Percentiles rank a stretch among this genome's conserved stretches.
These are phyloP conservation scores for Vanrija humicola DNA, from an alignment of 1,284 basidiomycete species.

Conservation along the genomic window DNA sequence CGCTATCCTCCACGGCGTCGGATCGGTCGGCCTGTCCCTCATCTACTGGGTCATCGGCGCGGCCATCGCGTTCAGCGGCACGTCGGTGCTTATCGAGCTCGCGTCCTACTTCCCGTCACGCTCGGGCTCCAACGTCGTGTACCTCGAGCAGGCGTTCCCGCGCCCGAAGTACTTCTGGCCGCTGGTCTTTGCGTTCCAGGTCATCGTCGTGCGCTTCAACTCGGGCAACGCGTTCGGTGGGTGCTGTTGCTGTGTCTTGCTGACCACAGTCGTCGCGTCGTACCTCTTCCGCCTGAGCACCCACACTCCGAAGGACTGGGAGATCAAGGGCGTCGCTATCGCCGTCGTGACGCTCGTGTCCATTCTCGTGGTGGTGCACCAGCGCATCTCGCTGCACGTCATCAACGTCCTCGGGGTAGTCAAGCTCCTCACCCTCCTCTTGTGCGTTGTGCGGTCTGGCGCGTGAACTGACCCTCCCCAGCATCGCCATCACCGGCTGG, in stretches of 20 bases:
- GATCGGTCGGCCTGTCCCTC: constrained; percentile 19
- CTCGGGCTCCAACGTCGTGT: constrained; percentile 25
- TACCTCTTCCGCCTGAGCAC: constrained; percentile 26
- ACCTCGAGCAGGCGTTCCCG: constrained; percentile 27
- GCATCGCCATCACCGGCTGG: constrained; percentile 51
- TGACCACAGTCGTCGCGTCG: constrained; percentile 7
- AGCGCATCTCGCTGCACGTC: neutral
- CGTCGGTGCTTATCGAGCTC: constrained; percentile 24
- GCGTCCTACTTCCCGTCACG: constrained; percentile 25
- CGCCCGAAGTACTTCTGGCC: constrained; percentile 26
- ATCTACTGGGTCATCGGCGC: constrained; percentile 24
- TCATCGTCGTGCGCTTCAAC: constrained; percentile 21
- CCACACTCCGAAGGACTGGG: constrained; percentile 17
- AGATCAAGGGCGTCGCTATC: constrained; percentile 12
- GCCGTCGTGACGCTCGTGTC: neutral
- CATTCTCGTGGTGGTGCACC: too few relatives aligned
- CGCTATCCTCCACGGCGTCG: constrained; percentile 8
- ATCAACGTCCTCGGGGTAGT: neutral
- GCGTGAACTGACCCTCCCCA: too few relatives aligned
- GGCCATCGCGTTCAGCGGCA: constrained; percentile 18
- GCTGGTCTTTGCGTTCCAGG: constrained; percentile 22
- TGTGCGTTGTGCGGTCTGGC: neutral
- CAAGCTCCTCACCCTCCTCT: neutral
- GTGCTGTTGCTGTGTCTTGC: too few relatives aligned
- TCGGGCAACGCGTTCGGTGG: constrained; percentile 9